Evolutionary conservation across 441 rosid species (phyloP).

Genomic region (Brassica balearica): DNA sequence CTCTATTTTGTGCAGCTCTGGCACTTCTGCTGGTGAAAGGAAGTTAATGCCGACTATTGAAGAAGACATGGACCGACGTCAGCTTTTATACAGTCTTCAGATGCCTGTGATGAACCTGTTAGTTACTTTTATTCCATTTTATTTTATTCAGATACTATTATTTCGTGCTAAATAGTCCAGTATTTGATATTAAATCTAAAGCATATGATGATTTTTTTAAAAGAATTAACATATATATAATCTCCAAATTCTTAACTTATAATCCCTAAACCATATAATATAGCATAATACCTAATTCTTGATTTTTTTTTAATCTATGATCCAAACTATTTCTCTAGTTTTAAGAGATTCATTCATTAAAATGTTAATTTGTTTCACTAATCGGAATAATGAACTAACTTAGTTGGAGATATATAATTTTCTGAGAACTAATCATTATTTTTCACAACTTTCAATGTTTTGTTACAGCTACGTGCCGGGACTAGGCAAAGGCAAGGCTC

Average conservation of each 20-base stretch:
- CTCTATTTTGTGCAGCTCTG: slow-evolving; percentile 49
- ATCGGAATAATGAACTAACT: too few relatives aligned
- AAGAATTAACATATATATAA: neutral
- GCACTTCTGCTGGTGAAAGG: slow-evolving; percentile 78
- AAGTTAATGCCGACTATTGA: slow-evolving; percentile 74
- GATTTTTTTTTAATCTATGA: neutral
- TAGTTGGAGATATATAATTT: too few relatives aligned
- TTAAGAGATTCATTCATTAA: too few relatives aligned
- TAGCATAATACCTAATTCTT: neutral
- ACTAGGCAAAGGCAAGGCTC: slow-evolving; percentile 66
- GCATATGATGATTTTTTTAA: neutral
- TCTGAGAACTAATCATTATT: neutral
- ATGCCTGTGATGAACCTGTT: slow-evolving; percentile 79
- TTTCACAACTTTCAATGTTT: neutral
- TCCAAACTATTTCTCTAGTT: too few relatives aligned
- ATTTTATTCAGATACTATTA: neutral
- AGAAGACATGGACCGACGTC: slow-evolving; percentile 69
- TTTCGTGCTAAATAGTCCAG: neutral
- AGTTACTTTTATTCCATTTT: slow-evolving; percentile 34
- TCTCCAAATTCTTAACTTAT: neutral
- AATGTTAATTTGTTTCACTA: too few relatives aligned
- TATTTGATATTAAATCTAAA: neutral
- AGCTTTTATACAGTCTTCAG: slow-evolving; percentile 59
- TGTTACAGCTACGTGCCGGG: slow-evolving; percentile 58
- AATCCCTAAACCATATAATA: neutral